Evolutionary conservation across 495 filamentous ascomycete species (phyloP).

Genomic region (Podospora tetraspora): DNA sequence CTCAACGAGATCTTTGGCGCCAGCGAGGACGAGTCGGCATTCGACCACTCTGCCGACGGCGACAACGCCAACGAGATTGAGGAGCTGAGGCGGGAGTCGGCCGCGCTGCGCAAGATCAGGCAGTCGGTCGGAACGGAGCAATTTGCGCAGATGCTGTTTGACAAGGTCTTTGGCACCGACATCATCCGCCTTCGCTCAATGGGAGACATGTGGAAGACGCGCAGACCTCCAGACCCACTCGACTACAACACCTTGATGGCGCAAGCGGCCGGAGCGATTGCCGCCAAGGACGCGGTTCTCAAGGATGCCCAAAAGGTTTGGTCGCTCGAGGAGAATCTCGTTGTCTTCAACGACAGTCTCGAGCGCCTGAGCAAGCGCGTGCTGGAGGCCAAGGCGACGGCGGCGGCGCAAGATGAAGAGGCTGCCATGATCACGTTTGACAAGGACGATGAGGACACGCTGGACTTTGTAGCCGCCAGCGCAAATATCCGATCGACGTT

Average conservation of each 20-base stretch:
- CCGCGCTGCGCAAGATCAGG: conserved; percentile 75
- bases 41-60: conserved; percentile 71
- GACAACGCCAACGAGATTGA: conserved; percentile 89
- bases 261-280: conserved; percentile 44
- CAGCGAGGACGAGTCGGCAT: conserved; percentile 74
- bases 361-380: conserved; percentile 69
- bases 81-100: conserved; percentile 74
- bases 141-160: conserved; percentile 78
- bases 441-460: conserved; percentile 92
- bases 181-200: conserved; percentile 77
- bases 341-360: conserved; percentile 82
- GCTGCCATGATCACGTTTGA: conserved; percentile 77
- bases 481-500: conserved; percentile 81
- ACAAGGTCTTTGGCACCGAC: conserved; percentile 88
- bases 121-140: conserved; percentile 73
- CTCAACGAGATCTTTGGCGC: conserved; percentile 89
- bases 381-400: conserved; percentile 50
- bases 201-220: conserved; percentile 94
- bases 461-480: conserved; percentile 89
- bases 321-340: conserved; percentile 73
- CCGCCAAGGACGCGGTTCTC: conserved; percentile 50
- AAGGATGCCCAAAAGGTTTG: conserved; percentile 71
- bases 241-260: conserved; percentile 50
- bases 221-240: conserved; percentile 67
- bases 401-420: conserved; percentile 41